Evolutionary conservation across 257 asterid species (phyloP), one percentile per base, ranked within the genome.

Genomic region (Solanum etuberosum): DNA sequence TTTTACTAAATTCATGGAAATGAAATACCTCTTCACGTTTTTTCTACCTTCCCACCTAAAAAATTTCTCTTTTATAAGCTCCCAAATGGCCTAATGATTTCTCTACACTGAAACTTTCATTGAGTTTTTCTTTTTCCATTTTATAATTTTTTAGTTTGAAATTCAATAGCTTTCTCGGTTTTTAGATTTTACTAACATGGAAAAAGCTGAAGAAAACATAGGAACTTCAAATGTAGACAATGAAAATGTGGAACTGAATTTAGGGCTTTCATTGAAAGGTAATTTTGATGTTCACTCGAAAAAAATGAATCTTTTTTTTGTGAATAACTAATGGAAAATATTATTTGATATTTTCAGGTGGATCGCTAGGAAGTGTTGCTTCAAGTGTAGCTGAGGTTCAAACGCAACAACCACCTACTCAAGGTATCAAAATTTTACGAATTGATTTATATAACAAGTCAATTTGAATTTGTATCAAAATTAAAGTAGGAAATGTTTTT

Each of bases 291-390:
- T 23, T 59, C 14, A 59, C 13, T 59, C 7, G 13, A 51, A 54
- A 51, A 48, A 54, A 54, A 59, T 0, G 4, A 59, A n/a, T n/a
- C 6, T 0, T 9, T 23, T 2, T 23, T 20, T 23, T 21, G 12
- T 89, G 91, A 96, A 95, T 87, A 98, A 98, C 1, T 96, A 90
- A 87, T 67, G 91, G 84, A 31, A 88, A 86, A 23, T 61, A 25
- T 43, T 91, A 82, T 27, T 73, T 84, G 85, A 87, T 84, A 0
- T 89, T 89, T 4, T 71, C 88, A 1, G 90, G 90, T 61, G 93
- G 93, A 87, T 91, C 94, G 15, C 90, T 38, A 40, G 86, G 90
- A 86, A 91, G 92, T 87, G 92, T 87, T 70, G 94, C 96, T 61
- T 92, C 96, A 57, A 96, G 91, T 8, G 76, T 88, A 67, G 87